Conservation (phyloP, 2,329 filamentous ascomycete genomes). For the Volutella citrinella region DNA sequence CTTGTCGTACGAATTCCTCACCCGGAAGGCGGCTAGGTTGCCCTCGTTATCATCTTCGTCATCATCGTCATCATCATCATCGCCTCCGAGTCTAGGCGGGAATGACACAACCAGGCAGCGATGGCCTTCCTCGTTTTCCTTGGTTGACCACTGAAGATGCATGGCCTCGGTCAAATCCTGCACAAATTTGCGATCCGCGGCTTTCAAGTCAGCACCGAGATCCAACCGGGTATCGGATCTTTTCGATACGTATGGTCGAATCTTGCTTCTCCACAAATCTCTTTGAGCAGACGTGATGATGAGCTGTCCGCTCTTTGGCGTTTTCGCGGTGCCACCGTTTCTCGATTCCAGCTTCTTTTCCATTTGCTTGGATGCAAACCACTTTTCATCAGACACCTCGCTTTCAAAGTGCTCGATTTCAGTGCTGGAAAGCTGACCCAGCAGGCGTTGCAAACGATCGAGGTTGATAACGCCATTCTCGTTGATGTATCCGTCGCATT, state of each 20-base stretch:
- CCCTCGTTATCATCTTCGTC: constrained; percentile 65
- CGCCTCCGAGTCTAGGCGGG: constrained; percentile 46
- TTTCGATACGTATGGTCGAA: constrained; percentile 79
- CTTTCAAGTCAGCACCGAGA: constrained; percentile 69
- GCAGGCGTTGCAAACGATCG: constrained; percentile 69
- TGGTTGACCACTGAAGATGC: constrained; percentile 55
- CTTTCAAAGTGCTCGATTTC: constrained; percentile 92
- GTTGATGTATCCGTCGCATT: constrained; percentile 92
- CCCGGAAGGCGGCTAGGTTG: constrained; percentile 77
- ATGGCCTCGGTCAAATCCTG: constrained; percentile 73
- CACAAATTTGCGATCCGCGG: constrained; percentile 88
- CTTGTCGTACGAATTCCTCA: constrained; percentile 88
- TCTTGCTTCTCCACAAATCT: constrained; percentile 72
- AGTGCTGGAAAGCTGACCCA: constrained; percentile 82
- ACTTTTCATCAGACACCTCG: constrained; percentile 83
- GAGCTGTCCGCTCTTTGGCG: constrained; percentile 55
- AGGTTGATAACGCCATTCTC: constrained; percentile 92
- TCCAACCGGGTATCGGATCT: constrained; percentile 65
- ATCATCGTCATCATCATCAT: constrained; percentile 59
- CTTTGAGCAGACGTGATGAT: constrained; percentile 78
- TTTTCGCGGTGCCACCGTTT: constrained; percentile 53
- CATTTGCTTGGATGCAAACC: constrained; percentile 84
- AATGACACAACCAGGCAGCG: constrained; percentile 52
- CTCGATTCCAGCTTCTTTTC: constrained; percentile 61
- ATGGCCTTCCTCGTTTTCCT: constrained; percentile 53